These are phyloP conservation scores for Linnemannia exigua DNA, from an alignment of 192 early-diverging fungal genomes.

Conservation along the genomic window DNA sequence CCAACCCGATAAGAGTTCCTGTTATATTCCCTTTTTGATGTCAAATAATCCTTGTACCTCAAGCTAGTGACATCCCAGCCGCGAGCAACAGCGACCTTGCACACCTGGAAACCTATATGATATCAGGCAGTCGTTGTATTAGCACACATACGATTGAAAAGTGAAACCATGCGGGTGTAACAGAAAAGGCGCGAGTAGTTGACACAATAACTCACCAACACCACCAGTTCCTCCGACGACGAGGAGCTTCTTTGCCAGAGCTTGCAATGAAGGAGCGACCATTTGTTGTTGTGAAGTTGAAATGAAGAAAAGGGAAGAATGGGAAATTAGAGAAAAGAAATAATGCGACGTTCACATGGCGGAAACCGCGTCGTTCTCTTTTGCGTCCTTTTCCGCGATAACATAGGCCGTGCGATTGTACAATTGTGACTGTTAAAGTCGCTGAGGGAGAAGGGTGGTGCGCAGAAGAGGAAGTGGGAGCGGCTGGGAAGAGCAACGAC, in stretches of 20 bases:
- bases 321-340: background rate
- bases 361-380: background rate
- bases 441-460: background rate
- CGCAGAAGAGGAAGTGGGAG: background rate
- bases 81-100: slow-evolving; percentile 58
- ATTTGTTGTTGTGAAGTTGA: background rate
- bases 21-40: background rate
- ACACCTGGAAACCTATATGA: slow-evolving; percentile 59
- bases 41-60: slow-evolving; percentile 47
- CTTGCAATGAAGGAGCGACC: slow-evolving; percentile 51
- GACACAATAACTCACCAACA: slow-evolving; percentile 25
- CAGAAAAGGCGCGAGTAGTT: background rate
- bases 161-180: background rate
- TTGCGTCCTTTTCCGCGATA: background rate
- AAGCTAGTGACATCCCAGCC: slow-evolving; percentile 68
- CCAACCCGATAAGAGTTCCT: background rate
- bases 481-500: background rate
- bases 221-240: slow-evolving; percentile 55
- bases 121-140: background rate
- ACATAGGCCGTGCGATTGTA: background rate
- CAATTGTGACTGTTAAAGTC: background rate
- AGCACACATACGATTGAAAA: background rate
- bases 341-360: background rate
- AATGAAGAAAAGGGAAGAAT: background rate
- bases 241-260: slow-evolving; percentile 47